Base-by-base conservation (phyloP, 2,329 filamentous ascomycete genomes). In the Aureobasidium sp. region DNA sequence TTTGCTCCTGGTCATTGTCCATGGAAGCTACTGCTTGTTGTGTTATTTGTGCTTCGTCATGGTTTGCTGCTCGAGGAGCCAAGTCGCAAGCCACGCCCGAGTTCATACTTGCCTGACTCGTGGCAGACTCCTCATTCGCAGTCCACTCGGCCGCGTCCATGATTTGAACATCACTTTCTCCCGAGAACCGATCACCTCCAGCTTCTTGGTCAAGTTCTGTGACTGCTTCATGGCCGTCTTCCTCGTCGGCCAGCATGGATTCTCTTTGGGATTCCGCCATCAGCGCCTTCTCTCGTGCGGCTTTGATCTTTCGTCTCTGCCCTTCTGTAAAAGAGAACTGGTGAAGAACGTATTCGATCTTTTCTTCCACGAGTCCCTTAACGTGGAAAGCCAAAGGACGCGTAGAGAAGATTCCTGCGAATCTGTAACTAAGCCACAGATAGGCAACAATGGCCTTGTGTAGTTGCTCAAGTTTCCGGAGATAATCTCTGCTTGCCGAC, bases 351-450 rank as follows among this genome's bases (percentile, higher is more conserved):
- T 80, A 74, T 66, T 88, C 82, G 70, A 97, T 92, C 71, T 84
- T 86, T 57, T 85, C 80, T 75, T 97, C 92, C 1, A 92, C 86
- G 55, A 95, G 72, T 7, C 77, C 74, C 71, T 96, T 96, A 53
- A 90, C 84, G 71, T 96, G 86, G 66, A 89, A 87, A 0, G 90
- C 91, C 47, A 96, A 79, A 0, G 79, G 79, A 68, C 93, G 84
- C 66, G 87, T 89, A 6, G 79, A 82, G 73, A 97, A 96, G 56
- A 95, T 81, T 53, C 90, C 89, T 3, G 85, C 81, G 73, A 93
- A 96, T 7, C 93, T 87, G 74, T 93, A 97, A 68, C 89, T 93
- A 17, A 99, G 80, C 94, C 94, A 99, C 1, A 96, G 81, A 71
- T 97, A 99, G 51, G 92, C 78, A 48, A 93, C 90, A 41, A 99